Conservation (phyloP, 1,284 basidiomycete species). For the Inonotus hispidus region DNA sequence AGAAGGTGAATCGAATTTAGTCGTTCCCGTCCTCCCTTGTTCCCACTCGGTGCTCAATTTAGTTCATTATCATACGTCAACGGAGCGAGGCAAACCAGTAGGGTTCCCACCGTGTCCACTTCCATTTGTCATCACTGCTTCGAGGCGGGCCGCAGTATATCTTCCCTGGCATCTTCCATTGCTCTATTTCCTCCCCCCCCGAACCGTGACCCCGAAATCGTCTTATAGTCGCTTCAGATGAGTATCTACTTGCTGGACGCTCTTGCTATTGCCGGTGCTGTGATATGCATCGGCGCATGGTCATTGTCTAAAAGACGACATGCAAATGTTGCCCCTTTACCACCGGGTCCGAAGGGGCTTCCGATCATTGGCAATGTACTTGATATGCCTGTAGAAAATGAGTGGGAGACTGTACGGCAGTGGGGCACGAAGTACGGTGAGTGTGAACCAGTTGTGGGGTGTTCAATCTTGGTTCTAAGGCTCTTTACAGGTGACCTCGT, state of each 20-base stretch:
- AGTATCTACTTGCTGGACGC: neutral
- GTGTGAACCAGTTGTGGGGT: neutral
- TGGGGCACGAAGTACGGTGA: slow-evolving; percentile 21
- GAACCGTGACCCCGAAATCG: too few relatives aligned
- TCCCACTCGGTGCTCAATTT: too few relatives aligned
- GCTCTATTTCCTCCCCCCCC: too few relatives aligned
- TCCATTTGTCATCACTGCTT: too few relatives aligned
- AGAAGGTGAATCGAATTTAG: too few relatives aligned
- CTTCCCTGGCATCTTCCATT: too few relatives aligned
- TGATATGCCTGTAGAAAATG: slow-evolving; percentile 17
- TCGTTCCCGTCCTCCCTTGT: too few relatives aligned
- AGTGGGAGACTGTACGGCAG: slow-evolving; percentile 16
- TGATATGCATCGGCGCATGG: neutral
- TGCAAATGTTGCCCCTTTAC: neutral
- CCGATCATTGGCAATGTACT: slow-evolving; percentile 21
- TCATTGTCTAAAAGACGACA: neutral
- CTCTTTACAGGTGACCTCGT: slow-evolving; percentile 47
- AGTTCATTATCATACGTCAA: too few relatives aligned
- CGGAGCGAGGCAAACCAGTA: too few relatives aligned
- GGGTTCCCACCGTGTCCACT: too few relatives aligned
- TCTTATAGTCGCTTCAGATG: too few relatives aligned
- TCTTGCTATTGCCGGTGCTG: neutral
- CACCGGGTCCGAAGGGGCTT: slow-evolving; percentile 20
- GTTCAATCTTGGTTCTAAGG: neutral
- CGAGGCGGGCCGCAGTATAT: too few relatives aligned